These are phyloP conservation scores for Purshia tridentata DNA, from an alignment of 306 rosid genomes.

Conservation along the genomic window DNA sequence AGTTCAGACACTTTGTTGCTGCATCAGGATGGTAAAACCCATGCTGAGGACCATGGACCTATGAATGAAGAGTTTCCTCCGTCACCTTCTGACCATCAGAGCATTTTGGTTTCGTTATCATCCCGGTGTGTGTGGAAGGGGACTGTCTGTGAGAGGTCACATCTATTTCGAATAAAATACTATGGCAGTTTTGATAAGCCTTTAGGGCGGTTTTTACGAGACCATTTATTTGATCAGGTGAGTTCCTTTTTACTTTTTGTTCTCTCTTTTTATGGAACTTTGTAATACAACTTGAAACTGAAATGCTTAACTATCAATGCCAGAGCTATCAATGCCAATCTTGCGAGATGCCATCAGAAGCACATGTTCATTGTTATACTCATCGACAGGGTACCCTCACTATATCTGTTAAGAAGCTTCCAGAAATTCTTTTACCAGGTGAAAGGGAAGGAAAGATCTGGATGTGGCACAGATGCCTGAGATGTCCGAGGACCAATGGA, in stretches of 20 bases:
- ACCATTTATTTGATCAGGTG: constrained; percentile 96
- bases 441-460: constrained; percentile 96
- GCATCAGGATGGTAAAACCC: constrained; percentile 40
- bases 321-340: constrained; percentile 81
- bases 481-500: constrained; percentile 85
- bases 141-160: constrained; percentile 92
- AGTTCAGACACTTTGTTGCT: constrained; percentile 37
- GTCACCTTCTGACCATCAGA: constrained; percentile 89
- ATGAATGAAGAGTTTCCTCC: constrained; percentile 79
- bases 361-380: constrained; percentile 94
- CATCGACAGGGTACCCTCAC: constrained; percentile 97
- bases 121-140: constrained; percentile 99
- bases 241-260: constrained; percentile 22
- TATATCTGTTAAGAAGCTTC: constrained; percentile 81
- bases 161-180: constrained; percentile 90
- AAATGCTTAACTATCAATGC: constrained; percentile 20
- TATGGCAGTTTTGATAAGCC: constrained; percentile 96
- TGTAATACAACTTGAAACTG: constrained; percentile 25
- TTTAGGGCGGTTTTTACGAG: constrained; percentile 81
- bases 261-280: constrained; percentile 18
- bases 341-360: constrained; percentile 95
- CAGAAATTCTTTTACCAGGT: constrained; percentile 73
- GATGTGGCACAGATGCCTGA: constrained; percentile 99
- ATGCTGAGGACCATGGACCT: constrained; percentile 31
- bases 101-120: constrained; percentile 93